phyloP scores from a whole-genome alignment of 2,329 filamentous ascomycete species.

The Colletotrichum gloeosporioides region DNA sequence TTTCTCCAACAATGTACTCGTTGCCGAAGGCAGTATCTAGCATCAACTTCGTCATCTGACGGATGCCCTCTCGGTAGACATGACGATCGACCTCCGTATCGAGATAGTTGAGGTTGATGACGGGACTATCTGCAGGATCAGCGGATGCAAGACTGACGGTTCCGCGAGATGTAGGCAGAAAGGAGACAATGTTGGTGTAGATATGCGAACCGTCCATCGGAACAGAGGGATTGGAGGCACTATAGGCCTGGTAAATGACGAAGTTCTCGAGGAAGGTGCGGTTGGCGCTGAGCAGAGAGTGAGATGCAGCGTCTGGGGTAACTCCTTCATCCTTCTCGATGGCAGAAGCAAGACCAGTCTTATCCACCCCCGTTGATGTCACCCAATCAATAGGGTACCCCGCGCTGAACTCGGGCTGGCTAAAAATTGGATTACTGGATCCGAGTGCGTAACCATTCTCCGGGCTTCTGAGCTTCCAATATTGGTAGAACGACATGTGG shows the following conservation, averaged over 20 bases:
- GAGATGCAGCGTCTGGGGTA: conserved; percentile 31
- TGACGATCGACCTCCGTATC: conserved; percentile 34
- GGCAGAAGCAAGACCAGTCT: conserved; percentile 32
- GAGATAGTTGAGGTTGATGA: conserved; percentile 35
- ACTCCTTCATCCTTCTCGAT: conserved; percentile 38
- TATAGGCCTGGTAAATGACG: conserved; percentile 24
- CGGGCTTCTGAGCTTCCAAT: conserved; percentile 34
- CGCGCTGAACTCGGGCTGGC: conserved; percentile 37
- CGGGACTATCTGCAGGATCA: conserved; percentile 20
- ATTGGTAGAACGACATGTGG: conserved; percentile 46
- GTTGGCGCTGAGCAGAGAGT: conserved; percentile 36
- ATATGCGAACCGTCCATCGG: conserved; percentile 19
- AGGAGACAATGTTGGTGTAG: conserved; percentile 22
- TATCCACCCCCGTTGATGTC: conserved; percentile 30
- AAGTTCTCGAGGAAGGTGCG: conserved; percentile 28
- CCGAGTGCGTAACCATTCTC: conserved; percentile 36
- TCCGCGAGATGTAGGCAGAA: conserved; percentile 33
- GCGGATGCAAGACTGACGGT: conserved; percentile 27
- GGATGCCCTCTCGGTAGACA: conserved; percentile 29
- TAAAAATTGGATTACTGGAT: conserved; percentile 38
- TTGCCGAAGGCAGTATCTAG: conserved; percentile 14
- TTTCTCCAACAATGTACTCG: neutral
- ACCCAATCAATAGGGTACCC: conserved; percentile 43
- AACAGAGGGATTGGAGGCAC: neutral
- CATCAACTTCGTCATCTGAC: conserved; percentile 27